Evolutionary conservation across 75 land plant species (phyloP).

Genomic region (Isoetes taiwanensis): DNA sequence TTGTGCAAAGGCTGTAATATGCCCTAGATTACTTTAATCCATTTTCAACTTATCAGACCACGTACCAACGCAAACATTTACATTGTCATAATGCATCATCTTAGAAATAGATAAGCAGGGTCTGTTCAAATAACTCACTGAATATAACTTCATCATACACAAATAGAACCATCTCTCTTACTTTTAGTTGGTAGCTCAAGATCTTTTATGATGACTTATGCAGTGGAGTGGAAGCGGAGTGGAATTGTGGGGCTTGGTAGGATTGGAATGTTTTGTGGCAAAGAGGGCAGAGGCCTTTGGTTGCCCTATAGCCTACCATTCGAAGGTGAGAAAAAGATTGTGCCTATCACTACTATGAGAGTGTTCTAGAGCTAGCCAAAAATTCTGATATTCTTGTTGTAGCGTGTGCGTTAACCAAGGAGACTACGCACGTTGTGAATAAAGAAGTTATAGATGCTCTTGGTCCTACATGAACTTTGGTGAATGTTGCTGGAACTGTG

Average conservation of each 20-base stretch:
- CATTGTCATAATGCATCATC: too few species aligned
- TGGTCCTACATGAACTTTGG: slow-evolving; percentile 68
- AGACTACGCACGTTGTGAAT: slow-evolving; percentile 61
- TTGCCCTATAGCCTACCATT: slow-evolving; percentile 58
- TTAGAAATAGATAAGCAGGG: too few species aligned
- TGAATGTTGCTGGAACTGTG: slow-evolving; percentile 74
- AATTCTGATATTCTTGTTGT: slow-evolving; percentile 56
- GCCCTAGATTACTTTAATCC: too few species aligned
- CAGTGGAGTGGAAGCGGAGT: slow-evolving; percentile 82
- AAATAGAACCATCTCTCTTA: too few species aligned
- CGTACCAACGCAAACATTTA: too few species aligned
- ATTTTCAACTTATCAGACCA: too few species aligned
- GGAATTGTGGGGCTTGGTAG: slow-evolving; percentile 97
- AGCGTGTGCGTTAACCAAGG: slow-evolving; percentile 66
- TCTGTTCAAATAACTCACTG: too few species aligned
- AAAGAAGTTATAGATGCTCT: slow-evolving; percentile 73
- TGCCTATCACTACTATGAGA: slow-evolving; percentile 44
- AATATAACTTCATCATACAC: too few species aligned
- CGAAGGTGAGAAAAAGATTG: slow-evolving; percentile 57
- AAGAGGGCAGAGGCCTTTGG: slow-evolving; percentile 70
- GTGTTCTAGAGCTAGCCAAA: slow-evolving; percentile 54
- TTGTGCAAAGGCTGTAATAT: too few species aligned
- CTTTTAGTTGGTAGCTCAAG: too few species aligned
- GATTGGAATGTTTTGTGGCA: slow-evolving; percentile 79
- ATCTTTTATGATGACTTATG: too few species aligned